Conservation (phyloP, 2,329 filamentous ascomycete genomes). For the Purpureocillium takamizusanense region DNA sequence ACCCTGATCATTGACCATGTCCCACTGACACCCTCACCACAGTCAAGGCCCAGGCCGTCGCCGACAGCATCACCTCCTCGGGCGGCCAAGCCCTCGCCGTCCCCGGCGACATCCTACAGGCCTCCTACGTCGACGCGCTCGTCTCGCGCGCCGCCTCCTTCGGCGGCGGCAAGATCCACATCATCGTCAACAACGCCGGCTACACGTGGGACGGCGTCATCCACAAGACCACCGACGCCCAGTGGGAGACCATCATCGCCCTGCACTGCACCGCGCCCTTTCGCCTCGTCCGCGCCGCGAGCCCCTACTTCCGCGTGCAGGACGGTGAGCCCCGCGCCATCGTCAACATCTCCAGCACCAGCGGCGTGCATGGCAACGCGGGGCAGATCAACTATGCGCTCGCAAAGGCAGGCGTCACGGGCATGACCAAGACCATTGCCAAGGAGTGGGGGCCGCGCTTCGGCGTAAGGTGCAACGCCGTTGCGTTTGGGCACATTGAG, state of each 20-base stretch:
- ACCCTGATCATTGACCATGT: too few species aligned
- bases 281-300: conserved; percentile 69
- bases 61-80: conserved; percentile 56
- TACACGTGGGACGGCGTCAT: conserved; percentile 92
- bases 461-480: conserved; percentile 73
- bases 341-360: conserved; percentile 77
- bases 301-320: conserved; percentile 79
- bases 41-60: conserved; percentile 60
- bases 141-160: conserved; percentile 70
- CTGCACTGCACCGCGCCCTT: conserved; percentile 83
- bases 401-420: conserved; percentile 75
- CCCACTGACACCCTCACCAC: background rate
- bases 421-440: conserved; percentile 80
- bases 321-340: conserved; percentile 72
- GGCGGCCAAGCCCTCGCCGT: conserved; percentile 65
- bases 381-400: conserved; percentile 86
- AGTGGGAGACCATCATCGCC: conserved; percentile 82
- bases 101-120: conserved; percentile 66
- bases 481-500: conserved; percentile 75
- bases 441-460: conserved; percentile 86
- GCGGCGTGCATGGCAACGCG: conserved; percentile 76
- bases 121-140: conserved; percentile 61
- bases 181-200: conserved; percentile 86
- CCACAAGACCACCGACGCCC: conserved; percentile 85
- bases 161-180: conserved; percentile 79